Conservation (phyloP, 345 rosid genomes). For the Salix suchowensis region DNA sequence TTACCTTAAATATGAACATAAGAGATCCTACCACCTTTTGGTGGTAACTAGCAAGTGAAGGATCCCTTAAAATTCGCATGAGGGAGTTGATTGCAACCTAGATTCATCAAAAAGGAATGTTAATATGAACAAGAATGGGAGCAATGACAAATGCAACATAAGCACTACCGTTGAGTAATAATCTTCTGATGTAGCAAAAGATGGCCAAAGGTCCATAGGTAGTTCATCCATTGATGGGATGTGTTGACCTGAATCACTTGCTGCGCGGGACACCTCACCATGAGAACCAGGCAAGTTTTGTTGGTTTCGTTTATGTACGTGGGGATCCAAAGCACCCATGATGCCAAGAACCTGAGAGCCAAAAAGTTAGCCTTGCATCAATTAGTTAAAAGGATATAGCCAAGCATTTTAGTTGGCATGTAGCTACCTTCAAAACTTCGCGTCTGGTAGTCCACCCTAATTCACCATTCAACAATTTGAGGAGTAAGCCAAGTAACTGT, state of each 20-base stretch:
- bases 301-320: conserved; percentile 85
- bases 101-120: conserved; percentile 13
- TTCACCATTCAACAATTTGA: conserved; percentile 95
- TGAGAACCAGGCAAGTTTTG: conserved; percentile 69
- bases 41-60: conserved; percentile 94
- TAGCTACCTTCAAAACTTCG: conserved; percentile 90
- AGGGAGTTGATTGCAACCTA: conserved; percentile 98
- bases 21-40: conserved; percentile 96
- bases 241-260: conserved; percentile 93
- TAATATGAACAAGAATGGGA: conserved; percentile 19
- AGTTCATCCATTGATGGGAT: conserved; percentile 80
- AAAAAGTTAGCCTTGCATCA: conserved; percentile 24
- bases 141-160: conserved; percentile 3
- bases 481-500: conserved; percentile 80
- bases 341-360: conserved; percentile 86
- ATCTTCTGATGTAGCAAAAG: conserved; percentile 93
- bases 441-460: conserved; percentile 92
- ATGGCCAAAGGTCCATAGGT: conserved; percentile 87
- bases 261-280: conserved; percentile 82
- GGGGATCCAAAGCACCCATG: conserved; percentile 99
- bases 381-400: conserved; percentile 12
- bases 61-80: conserved; percentile 95
- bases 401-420: conserved; percentile 12
- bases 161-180: conserved; percentile 82
- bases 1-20: conserved; percentile 95